phyloP scores from a whole-genome alignment of 169 alveolate species.

The Plasmodium vivax region DNA sequence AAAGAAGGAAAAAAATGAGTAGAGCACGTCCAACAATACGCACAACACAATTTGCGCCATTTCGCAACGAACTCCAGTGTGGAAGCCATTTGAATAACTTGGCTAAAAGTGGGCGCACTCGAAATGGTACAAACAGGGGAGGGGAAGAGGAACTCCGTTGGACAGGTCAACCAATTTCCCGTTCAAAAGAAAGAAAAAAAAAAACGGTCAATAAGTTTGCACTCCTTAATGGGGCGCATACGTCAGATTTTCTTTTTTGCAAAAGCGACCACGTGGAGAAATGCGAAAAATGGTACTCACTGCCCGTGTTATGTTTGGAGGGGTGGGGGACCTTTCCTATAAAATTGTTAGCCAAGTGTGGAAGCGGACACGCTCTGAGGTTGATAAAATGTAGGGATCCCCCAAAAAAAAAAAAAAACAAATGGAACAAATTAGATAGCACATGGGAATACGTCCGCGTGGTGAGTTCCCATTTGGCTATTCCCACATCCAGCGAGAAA shows the following conservation, averaged over 20 bases:
- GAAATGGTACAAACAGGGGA: too few species aligned
- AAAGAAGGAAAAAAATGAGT: too few species aligned
- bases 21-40: too few species aligned
- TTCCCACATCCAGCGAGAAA: neutral
- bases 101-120: too few species aligned
- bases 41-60: too few species aligned
- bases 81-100: too few species aligned
- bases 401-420: too few species aligned
- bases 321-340: neutral
- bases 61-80: too few species aligned
- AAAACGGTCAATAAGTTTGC: neutral
- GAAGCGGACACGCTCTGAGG: neutral
- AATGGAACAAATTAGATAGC: neutral
- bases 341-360: neutral
- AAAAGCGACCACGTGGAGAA: neutral
- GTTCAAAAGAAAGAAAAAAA: too few species aligned
- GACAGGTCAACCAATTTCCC: too few species aligned
- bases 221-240: neutral
- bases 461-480: neutral
- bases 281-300: neutral
- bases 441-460: neutral
- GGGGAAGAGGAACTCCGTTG: too few species aligned
- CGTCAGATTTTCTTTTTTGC: neutral
- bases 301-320: neutral
- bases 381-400: neutral